Base-by-base conservation (phyloP, 257 asterid genomes). In the Forsythia viridissima region DNA sequence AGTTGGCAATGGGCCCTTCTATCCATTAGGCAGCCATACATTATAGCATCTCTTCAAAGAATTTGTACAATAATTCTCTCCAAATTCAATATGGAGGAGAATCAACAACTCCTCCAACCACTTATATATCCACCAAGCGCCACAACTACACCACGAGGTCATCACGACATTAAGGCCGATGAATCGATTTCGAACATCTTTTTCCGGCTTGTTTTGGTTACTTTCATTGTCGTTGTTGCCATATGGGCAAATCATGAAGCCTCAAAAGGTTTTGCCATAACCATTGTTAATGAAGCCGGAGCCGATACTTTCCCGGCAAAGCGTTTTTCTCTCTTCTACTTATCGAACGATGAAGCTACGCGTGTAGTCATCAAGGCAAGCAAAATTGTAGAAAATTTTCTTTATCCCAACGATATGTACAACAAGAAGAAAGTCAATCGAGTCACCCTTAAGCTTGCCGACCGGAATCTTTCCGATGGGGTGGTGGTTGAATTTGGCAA, bases 191-290 rank as follows among this genome's bases (percentile, higher is more conserved):
- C 78, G 4, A 71, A 82, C 78, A 82, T 93, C 61, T 6, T 83
- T 57, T 67, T 80, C 78, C 90, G 97, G 40, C 71, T 92, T 4
- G 16, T 73, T 63, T 21, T 93, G 30, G 63, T 93, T 38, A 38
- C 78, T 42, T 63, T 82, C 70, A 42, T 90, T 6, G 92, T 83
- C 81, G 1, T 82, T 48, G 24, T 92, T 74, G 89, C 97, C 63
- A 8, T 88, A 15, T 94, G 92, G 91, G 97, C 97, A 39, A 90
- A 83, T 72, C 84, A 82, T n/a, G 98, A 94, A 83, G 92, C 97
- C 15, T 88, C 92, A 76, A 94, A 87, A 79, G 97, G 97, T 13
- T 88, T 85, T n/a, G 51, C 88, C 71, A 82, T 94, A 52, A 80
- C 92, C 9, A 61, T 88, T 40, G 40, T 87, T 81, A 91, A 90